phyloP scores from a whole-genome alignment of 257 asterid genomes.

The Gentiana straminea region DNA sequence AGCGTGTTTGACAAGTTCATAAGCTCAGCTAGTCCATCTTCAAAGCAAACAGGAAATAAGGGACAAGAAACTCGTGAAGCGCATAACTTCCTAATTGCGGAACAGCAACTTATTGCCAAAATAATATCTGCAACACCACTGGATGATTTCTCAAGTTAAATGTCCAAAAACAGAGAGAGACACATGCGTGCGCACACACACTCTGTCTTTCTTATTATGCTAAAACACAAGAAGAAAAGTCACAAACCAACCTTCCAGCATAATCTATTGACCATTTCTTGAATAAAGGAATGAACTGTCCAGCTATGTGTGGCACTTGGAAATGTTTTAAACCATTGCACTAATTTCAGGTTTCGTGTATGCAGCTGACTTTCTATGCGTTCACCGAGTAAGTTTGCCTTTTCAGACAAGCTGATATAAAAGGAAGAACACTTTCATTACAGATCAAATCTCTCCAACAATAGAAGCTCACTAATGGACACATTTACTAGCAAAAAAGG shows the following conservation, averaged over 20 bases:
- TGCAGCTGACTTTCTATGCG: constrained; percentile 45
- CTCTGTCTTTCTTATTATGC: neutral
- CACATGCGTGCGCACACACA: too few relatives aligned
- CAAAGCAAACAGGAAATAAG: constrained; percentile 24
- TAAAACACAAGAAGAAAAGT: neutral
- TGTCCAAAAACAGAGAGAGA: too few relatives aligned
- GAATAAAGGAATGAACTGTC: constrained; percentile 53
- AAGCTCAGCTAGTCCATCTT: constrained; percentile 42
- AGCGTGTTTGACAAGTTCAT: constrained; percentile 40
- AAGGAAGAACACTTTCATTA: constrained; percentile 7
- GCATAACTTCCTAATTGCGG: constrained; percentile 46
- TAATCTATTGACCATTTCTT: constrained; percentile 80
- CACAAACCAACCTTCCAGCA: constrained; percentile 55
- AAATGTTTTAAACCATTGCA: constrained; percentile 55
- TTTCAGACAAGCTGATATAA: constrained; percentile 47
- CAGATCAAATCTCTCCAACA: neutral
- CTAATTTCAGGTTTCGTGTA: constrained; percentile 37
- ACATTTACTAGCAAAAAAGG: too few relatives aligned
- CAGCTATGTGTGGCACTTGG: constrained; percentile 55
- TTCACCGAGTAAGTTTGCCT: constrained; percentile 32
- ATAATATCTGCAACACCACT: constrained; percentile 86
- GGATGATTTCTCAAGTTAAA: constrained; percentile 28
- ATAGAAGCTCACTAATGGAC: too few relatives aligned
- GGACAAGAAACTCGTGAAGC: constrained; percentile 34
- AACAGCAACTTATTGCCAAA: constrained; percentile 61